phyloP scores from a whole-genome alignment of 2,329 filamentous ascomycete species.

The Cercospora citrullina region DNA sequence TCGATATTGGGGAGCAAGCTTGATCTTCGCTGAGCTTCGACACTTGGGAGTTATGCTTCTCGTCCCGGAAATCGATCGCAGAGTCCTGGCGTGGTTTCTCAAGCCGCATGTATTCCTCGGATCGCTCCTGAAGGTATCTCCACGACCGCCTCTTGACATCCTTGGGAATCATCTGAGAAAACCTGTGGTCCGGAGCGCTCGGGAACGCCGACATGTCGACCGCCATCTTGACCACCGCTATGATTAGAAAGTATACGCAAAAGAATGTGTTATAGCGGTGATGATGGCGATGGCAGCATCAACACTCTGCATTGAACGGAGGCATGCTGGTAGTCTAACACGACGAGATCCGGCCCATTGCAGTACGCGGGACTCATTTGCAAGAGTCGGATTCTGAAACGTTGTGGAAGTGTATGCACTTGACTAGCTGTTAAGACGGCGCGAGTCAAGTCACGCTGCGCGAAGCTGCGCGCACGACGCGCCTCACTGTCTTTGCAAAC shows the following conservation, averaged over 20 bases:
- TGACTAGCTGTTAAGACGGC: not conserved
- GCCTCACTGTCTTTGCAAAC: not conserved
- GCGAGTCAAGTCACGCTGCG: not conserved
- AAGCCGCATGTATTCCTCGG: not conserved
- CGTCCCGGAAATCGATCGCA: slow-evolving; percentile 1
- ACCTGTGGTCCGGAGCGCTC: not conserved
- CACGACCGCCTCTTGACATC: slow-evolving; percentile 7
- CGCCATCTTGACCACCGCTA: slow-evolving; percentile 4
- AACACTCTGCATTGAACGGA: not conserved
- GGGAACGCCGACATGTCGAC: slow-evolving; percentile 8
- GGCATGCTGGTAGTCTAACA: not conserved
- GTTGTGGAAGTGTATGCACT: not conserved
- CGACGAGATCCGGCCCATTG: not conserved
- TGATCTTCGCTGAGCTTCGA: slow-evolving; percentile 11
- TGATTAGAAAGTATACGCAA: not conserved
- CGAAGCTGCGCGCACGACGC: not conserved
- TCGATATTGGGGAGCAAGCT: not conserved
- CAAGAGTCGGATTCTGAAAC: slow-evolving; percentile 6
- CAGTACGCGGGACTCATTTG: not conserved
- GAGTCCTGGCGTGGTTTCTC: slow-evolving; percentile 9
- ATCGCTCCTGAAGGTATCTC: not conserved
- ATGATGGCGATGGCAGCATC: not conserved
- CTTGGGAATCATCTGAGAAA: slow-evolving; percentile 7
- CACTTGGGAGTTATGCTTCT: not conserved
- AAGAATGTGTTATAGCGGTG: slow-evolving; percentile 7